Percentiles rank a stretch among this genome's conserved stretches.
phyloP scores from a whole-genome alignment of 805 yeast genomes.

The Starmera quercuum region DNA sequence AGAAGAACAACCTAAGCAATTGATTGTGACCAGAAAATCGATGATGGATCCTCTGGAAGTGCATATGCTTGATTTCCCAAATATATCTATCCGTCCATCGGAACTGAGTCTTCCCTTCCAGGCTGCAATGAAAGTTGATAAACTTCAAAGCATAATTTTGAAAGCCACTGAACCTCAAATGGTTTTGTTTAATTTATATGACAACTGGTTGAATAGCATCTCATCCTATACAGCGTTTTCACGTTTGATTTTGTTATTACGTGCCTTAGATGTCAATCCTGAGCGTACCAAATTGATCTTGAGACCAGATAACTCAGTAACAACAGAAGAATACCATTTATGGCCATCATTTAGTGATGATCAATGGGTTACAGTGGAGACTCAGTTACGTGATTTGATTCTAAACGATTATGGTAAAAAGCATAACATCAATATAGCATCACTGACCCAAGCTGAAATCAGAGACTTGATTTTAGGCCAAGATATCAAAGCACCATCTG shows the following conservation, averaged over 20 bases:
- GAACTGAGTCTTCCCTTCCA: slow-evolving; percentile 88
- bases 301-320: slow-evolving; percentile 63
- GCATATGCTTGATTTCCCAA: slow-evolving; percentile 95
- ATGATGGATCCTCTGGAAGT: slow-evolving; percentile 93
- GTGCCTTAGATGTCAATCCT: slow-evolving; percentile 72
- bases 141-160: slow-evolving; percentile 67
- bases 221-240: slow-evolving; percentile 94
- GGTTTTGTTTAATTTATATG: slow-evolving; percentile 86
- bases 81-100: slow-evolving; percentile 80
- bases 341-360: slow-evolving; percentile 91
- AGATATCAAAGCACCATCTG: slow-evolving; percentile 85
- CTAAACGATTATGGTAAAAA: slow-evolving; percentile 78
- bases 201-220: slow-evolving; percentile 82
- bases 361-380: slow-evolving; percentile 88
- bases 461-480: slow-evolving; percentile 93
- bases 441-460: slow-evolving; percentile 88
- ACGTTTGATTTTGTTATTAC: slow-evolving; percentile 69
- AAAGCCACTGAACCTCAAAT: slow-evolving; percentile 90
- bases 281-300: slow-evolving; percentile 72
- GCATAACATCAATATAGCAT: slow-evolving; percentile 76
- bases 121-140: slow-evolving; percentile 75
- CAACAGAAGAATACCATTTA: slow-evolving; percentile 70
- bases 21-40: slow-evolving; percentile 85
- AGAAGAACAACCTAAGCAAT: slow-evolving; percentile 92
- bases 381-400: slow-evolving; percentile 81